Percentiles rank a stretch among this genome's conserved stretches.
Evolutionary conservation across 345 rosid species (phyloP).

Genomic region (Ricinus communis): DNA sequence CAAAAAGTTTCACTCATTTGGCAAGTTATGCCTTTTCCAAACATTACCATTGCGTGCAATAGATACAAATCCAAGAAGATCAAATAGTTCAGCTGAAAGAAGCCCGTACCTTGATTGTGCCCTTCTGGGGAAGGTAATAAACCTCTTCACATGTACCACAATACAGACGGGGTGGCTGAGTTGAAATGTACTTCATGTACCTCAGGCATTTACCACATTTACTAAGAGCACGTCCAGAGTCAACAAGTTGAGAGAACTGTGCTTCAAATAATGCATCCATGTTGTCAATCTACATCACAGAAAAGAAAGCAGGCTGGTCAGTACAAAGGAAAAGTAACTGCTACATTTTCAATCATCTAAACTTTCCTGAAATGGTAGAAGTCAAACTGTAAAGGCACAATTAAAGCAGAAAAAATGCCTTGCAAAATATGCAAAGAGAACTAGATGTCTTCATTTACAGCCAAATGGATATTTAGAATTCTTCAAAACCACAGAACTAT

Average conservation of each 20-base stretch:
- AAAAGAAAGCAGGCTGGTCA: constrained; percentile 3
- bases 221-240: constrained; percentile 79
- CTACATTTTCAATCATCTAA: background rate
- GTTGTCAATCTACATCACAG: constrained; percentile 63
- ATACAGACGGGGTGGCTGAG: constrained; percentile 77
- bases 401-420: constrained; percentile 2
- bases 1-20: background rate
- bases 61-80: background rate
- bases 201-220: constrained; percentile 97
- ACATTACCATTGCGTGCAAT: too few species aligned
- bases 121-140: constrained; percentile 91
- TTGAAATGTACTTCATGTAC: constrained; percentile 89
- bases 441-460: background rate
- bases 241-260: constrained; percentile 84
- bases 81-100: background rate
- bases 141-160: constrained; percentile 95
- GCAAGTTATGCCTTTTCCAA: too few species aligned
- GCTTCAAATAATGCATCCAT: constrained; percentile 97
- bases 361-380: background rate
- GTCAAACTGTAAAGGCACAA: background rate
- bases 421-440: too few species aligned
- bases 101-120: constrained; percentile 70
- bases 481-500: background rate
- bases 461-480: background rate
- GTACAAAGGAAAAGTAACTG: background rate